phyloP scores from a whole-genome alignment of 192 early-diverging fungal species.

The Backusella luteola region DNA sequence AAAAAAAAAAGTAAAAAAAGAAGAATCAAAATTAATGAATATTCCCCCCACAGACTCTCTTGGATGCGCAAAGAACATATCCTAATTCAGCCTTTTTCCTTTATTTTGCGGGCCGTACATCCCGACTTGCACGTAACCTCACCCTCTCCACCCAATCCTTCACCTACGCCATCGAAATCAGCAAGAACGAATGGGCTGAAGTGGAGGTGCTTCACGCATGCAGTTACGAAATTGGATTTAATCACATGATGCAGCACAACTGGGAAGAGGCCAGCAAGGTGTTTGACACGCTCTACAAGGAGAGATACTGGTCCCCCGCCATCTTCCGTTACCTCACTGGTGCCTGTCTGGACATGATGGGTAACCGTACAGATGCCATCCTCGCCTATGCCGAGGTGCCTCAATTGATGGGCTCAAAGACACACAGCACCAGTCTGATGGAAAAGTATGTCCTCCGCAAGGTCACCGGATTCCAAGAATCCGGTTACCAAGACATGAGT shows the following conservation, averaged over 20 bases:
- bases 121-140: slow-evolving; percentile 39
- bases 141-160: slow-evolving; percentile 44
- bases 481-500: slow-evolving; percentile 44
- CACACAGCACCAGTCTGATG: slow-evolving; percentile 37
- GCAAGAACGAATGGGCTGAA: slow-evolving; percentile 39
- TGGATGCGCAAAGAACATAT: slow-evolving; percentile 42
- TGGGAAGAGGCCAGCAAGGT: slow-evolving; percentile 39
- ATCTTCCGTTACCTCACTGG: slow-evolving; percentile 48
- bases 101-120: slow-evolving; percentile 46
- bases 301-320: slow-evolving; percentile 46
- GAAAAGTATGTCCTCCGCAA: slow-evolving; percentile 49
- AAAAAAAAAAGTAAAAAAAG: too few relatives aligned
- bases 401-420: slow-evolving; percentile 36
- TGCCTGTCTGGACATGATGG: slow-evolving; percentile 46
- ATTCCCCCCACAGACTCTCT: slow-evolving; percentile 16
- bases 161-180: slow-evolving; percentile 38
- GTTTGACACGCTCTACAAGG: slow-evolving; percentile 41
- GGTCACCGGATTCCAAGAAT: slow-evolving; percentile 39
- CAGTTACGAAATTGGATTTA: slow-evolving; percentile 48
- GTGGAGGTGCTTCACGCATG: slow-evolving; percentile 39
- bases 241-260: slow-evolving; percentile 40
- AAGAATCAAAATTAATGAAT: too few relatives aligned
- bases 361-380: slow-evolving; percentile 69
- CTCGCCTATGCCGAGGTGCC: slow-evolving; percentile 53
- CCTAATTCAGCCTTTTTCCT: slow-evolving; percentile 51